phyloP scores from a whole-genome alignment of 306 rosid species.

The Cucumis hystrix region DNA sequence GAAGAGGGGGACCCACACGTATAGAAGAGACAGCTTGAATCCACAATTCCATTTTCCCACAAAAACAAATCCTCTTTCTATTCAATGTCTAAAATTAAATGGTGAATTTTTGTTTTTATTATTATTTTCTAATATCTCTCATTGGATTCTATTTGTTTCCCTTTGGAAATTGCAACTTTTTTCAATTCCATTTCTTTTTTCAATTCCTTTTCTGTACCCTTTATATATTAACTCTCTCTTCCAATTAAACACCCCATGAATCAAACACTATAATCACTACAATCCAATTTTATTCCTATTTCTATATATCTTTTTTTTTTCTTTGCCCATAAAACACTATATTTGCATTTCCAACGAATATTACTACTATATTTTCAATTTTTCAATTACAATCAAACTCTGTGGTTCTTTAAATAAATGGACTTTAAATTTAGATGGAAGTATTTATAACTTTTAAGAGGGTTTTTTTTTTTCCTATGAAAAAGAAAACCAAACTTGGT shows the following conservation, averaged over 20 bases:
- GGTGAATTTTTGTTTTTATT: background rate
- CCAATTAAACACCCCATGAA: background rate
- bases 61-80: background rate
- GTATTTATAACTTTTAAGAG: too few species aligned
- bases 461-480: too few species aligned
- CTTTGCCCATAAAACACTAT: too few species aligned
- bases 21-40: conserved; percentile 31
- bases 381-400: too few species aligned
- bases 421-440: background rate
- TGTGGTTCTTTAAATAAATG: background rate
- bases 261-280: background rate
- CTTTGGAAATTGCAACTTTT: conserved; percentile 30
- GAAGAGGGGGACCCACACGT: conserved; percentile 20
- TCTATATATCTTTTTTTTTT: too few species aligned
- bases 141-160: conserved; percentile 44
- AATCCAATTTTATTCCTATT: background rate
- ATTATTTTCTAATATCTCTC: conserved; percentile 1
- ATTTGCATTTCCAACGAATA: too few species aligned
- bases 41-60: conserved; percentile 11
- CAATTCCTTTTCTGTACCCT: background rate
- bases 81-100: background rate
- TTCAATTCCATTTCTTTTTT: background rate
- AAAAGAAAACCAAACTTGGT: too few species aligned
- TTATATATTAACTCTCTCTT: background rate
- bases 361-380: too few species aligned